Percentiles rank a stretch among this genome's conserved stretches.
Conservation (phyloP, 106 monocot species). For the Dendrobium officinale region DNA sequence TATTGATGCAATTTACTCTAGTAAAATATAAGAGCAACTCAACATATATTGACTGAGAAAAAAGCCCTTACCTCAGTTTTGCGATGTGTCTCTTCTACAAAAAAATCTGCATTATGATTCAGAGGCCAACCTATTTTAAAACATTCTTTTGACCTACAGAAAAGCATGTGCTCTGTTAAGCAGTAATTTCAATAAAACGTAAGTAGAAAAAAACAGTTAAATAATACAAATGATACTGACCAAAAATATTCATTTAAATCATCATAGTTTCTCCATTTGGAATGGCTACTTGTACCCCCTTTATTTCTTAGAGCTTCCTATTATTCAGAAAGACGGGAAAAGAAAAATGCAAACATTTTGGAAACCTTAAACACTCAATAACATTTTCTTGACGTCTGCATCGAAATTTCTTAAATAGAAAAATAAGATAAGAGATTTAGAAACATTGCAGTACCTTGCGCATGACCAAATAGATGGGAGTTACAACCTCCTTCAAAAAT, state of each 20-base stretch:
- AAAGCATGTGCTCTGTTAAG: constrained; percentile 10
- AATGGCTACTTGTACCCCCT: constrained; percentile 74
- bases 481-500: constrained; percentile 62
- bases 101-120: constrained; percentile 48
- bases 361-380: background rate
- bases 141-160: constrained; percentile 75
- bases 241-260: constrained; percentile 98
- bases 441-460: constrained; percentile 45
- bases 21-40: background rate
- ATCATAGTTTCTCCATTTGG: constrained; percentile 98
- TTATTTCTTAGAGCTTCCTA: constrained; percentile 83
- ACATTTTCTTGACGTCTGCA: background rate
- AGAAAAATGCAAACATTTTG: constrained; percentile 4
- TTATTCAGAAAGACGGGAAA: constrained; percentile 14
- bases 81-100: constrained; percentile 29
- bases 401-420: background rate
- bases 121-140: constrained; percentile 82
- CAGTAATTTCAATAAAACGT: background rate
- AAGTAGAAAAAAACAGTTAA: background rate
- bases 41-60: background rate
- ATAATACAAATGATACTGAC: constrained; percentile 27
- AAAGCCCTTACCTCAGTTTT: constrained; percentile 41
- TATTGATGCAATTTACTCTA: background rate
- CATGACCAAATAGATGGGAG: constrained; percentile 78
- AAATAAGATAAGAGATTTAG: constrained; percentile 2